phyloP scores from a whole-genome alignment of 805 yeast genomes.

The Kodamaea kakaduensis region DNA sequence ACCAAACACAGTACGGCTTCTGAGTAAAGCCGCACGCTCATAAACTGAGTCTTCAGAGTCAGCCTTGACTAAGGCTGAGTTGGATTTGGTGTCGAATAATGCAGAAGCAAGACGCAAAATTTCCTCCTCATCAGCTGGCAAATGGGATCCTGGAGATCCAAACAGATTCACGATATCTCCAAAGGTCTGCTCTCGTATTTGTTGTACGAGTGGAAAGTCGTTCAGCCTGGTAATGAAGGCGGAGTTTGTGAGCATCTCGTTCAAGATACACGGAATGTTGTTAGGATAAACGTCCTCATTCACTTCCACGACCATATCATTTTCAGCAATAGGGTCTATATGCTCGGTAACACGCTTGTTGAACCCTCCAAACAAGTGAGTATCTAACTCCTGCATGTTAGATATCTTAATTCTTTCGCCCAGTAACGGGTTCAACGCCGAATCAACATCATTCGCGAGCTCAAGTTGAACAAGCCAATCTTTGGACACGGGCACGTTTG shows the following conservation, averaged over 20 bases:
- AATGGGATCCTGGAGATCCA: constrained; percentile 8
- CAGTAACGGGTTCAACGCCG: constrained; percentile 35
- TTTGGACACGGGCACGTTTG: constrained; percentile 46
- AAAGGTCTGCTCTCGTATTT: constrained; percentile 16
- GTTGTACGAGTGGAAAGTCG: constrained; percentile 22
- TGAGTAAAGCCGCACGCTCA: constrained; percentile 16
- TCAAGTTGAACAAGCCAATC: constrained; percentile 66
- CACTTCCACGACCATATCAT: constrained; percentile 7
- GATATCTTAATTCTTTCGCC: constrained; percentile 14
- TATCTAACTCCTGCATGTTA: constrained; percentile 40
- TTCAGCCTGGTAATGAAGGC: constrained; percentile 20
- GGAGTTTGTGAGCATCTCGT: constrained; percentile 21
- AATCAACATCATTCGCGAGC: constrained; percentile 43
- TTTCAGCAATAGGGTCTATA: constrained; percentile 12
- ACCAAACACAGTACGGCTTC: constrained; percentile 45
- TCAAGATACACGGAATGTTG: constrained; percentile 16
- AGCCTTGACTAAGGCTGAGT: constrained; percentile 11
- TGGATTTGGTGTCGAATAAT: constrained; percentile 41
- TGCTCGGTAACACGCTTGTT: constrained; percentile 21
- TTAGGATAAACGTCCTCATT: constrained; percentile 10
- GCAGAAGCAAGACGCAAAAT: constrained; percentile 59
- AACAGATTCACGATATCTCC: constrained; percentile 17
- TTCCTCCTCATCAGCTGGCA: constrained; percentile 20
- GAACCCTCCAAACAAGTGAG: constrained; percentile 45
- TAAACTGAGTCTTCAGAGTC: constrained; percentile 10